Evolutionary conservation across 2,329 filamentous ascomycete genomes (phyloP), one percentile per base, ranked within the genome.

Genomic region (Trichoderma sp.): DNA sequence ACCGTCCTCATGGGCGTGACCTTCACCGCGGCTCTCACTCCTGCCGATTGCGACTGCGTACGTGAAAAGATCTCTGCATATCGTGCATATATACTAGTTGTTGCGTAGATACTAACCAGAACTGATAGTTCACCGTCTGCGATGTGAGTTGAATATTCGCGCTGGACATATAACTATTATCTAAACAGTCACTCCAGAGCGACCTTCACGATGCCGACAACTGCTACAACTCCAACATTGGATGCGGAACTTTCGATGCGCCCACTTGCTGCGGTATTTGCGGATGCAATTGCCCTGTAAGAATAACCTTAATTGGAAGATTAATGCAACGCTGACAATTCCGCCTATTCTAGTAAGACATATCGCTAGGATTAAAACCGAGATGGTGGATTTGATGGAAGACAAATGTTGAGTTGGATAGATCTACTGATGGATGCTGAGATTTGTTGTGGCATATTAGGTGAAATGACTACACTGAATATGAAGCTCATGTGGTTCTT

Each of bases 201-300:
- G 68, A 71, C 24, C 47, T 63, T 30, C 58, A 63, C 7, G 58
- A 34, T 14, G 21, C 60, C 18, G 43, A 24, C 32, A 71, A 71
- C 32, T 71, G 68, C 8, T 71, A 71, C 18, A 71, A 71, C 32
- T 70, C 66, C 56, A 62, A 70, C 36, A 70, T 70, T 51, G 66
- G 66, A 9, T 70, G 66, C n/a, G 66, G 66, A 18, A 71, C 60
- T 24, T 34, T 30, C 7, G 60, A 64, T 15, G 60, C 63, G 6
- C 68, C 58, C 11, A 71, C 68, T 47, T 71, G 68, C 32, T 71
- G 68, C 30, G 68, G 61, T 12, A 64, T 71, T 24, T 71, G 68
- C 32, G 68, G 68, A 18, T 71, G 68, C 68, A 71, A 71, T 15
- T 71, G 68, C 34, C 43, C 68, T 61, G 66, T 70, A 61, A 66